Base-by-base conservation (phyloP, 2,329 filamentous ascomycete genomes). In the Ophiostoma australiae region DNA sequence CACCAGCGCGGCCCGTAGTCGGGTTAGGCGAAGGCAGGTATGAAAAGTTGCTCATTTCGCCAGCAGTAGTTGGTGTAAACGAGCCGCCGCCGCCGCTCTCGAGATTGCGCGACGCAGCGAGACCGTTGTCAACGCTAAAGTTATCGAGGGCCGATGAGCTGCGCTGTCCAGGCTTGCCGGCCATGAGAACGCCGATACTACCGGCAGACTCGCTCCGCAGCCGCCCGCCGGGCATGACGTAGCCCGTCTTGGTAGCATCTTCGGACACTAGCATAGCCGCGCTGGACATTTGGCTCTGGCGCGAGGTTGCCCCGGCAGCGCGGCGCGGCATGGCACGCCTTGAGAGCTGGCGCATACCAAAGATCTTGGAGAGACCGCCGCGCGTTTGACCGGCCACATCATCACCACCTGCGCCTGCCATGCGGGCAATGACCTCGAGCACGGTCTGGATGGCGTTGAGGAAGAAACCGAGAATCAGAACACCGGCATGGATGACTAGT, bases 391-490 rank as follows among this genome's bases (percentile, higher is more conserved):
- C 90, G 69, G 85, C 86, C 55, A 85, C 83, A 74, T 90, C 88
- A 75, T 94, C 91, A 31, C 90, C 90, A 68, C 93, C 95, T 41
- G 91, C 94, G 52, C 94, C 94, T 35, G 91, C 86, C 76, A 95
- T 84, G 70, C 94, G 87, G 35, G 94, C 93, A 68, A 90, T 83
- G 10, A 99, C 93, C 79, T 99, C 95, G 58, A 97, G 86, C 61
- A 97, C 85, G 0, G 94, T 97, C 78, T 97, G 93, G 7, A 97
- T 79, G 1, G 95, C 91, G 78, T 97, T 97, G 70, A 99, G 83
- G 78, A 97, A 92, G 82, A 98, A 99, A 1, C 93, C 94, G 76
- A 98, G 92, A 3, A 97, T 85, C 31, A 99, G 82, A 0, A 97
- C 92, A 73, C 90, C 86, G 3, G 87, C 94, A 77, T 99, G 95